phyloP scores from a whole-genome alignment of 1,284 basidiomycete species.

The Ceratobasidium sp. region DNA sequence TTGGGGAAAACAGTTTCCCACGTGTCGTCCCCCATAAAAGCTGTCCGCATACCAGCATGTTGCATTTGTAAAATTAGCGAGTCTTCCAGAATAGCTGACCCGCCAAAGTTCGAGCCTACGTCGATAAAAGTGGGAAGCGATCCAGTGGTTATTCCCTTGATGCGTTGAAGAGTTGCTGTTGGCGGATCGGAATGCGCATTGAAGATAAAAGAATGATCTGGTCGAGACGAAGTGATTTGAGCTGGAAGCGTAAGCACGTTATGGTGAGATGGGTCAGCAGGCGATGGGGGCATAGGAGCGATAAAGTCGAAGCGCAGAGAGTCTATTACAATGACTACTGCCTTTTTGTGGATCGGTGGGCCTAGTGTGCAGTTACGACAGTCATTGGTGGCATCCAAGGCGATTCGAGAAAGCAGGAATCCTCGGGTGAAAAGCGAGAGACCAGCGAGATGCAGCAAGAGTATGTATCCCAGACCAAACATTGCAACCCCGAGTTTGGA shows the following conservation, averaged over 20 bases:
- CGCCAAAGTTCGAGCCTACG: constrained; percentile 90
- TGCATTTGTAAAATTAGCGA: constrained; percentile 70
- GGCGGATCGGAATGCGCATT: constrained; percentile 94
- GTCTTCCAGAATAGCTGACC: constrained; percentile 86
- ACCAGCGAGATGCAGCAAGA: constrained; percentile 53
- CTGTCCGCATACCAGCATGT: constrained; percentile 65
- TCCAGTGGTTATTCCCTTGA: constrained; percentile 95
- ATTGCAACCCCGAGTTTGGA: constrained; percentile 26
- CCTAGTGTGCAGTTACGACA: constrained; percentile 62
- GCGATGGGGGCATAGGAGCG: constrained; percentile 69
- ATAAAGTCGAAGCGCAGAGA: constrained; percentile 95
- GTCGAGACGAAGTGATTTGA: constrained; percentile 67
- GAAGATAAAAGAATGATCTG: constrained; percentile 81
- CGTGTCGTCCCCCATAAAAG: constrained; percentile 96
- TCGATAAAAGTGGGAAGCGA: constrained; percentile 97
- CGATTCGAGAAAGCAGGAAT: constrained; percentile 84
- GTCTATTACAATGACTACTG: constrained; percentile 89
- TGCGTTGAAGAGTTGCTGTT: constrained; percentile 92
- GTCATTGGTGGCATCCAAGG: constrained; percentile 67
- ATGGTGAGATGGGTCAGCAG: constrained; percentile 77
- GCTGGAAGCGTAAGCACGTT: constrained; percentile 81
- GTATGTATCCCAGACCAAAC: constrained; percentile 39
- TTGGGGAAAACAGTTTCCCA: constrained; percentile 91
- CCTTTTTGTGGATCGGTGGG: constrained; percentile 72
- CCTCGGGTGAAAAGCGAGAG: constrained; percentile 81